Conservation (phyloP, 1,284 basidiomycete genomes). For the Irpex lacteus region DNA sequence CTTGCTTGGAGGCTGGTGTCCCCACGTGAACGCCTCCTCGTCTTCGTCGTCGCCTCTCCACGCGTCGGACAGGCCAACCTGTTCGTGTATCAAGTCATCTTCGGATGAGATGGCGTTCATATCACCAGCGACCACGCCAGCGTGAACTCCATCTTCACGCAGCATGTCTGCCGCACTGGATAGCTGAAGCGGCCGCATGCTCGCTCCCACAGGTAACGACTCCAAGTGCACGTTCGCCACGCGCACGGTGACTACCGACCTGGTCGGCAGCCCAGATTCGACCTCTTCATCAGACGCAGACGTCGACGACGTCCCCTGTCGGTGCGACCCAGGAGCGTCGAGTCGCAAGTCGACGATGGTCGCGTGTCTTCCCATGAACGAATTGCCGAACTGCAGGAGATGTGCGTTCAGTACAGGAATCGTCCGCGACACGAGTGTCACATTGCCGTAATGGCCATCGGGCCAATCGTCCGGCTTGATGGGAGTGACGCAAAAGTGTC, state of each 20-base stretch:
- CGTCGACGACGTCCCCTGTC: constrained; percentile 24
- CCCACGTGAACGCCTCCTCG: constrained; percentile 59
- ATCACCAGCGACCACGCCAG: constrained; percentile 64
- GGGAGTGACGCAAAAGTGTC: constrained; percentile 56
- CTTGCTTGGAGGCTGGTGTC: constrained; percentile 46
- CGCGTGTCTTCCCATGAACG: constrained; percentile 49
- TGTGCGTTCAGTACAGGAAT: constrained; percentile 44
- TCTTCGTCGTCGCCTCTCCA: constrained; percentile 37
- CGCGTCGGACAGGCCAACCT: constrained; percentile 52
- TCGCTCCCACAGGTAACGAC: constrained; percentile 45
- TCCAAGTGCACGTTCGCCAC: constrained; percentile 72
- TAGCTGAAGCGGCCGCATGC: constrained; percentile 50
- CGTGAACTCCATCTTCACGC: constrained; percentile 41
- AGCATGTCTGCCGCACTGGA: constrained; percentile 46
- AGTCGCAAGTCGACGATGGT: constrained; percentile 56
- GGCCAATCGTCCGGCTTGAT: constrained; percentile 53
- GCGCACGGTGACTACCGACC: constrained; percentile 38
- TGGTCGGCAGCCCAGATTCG: constrained; percentile 9
- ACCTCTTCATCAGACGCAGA: constrained; percentile 1
- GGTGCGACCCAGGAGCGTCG: constrained; percentile 27
- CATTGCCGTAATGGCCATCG: constrained; percentile 47
- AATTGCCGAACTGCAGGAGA: constrained; percentile 48
- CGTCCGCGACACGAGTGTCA: constrained; percentile 60
- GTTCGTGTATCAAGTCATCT: constrained; percentile 40
- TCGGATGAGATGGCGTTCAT: constrained; percentile 59